Base-by-base conservation (phyloP, 2,329 filamentous ascomycete species). In the Fusarium coicis region DNA sequence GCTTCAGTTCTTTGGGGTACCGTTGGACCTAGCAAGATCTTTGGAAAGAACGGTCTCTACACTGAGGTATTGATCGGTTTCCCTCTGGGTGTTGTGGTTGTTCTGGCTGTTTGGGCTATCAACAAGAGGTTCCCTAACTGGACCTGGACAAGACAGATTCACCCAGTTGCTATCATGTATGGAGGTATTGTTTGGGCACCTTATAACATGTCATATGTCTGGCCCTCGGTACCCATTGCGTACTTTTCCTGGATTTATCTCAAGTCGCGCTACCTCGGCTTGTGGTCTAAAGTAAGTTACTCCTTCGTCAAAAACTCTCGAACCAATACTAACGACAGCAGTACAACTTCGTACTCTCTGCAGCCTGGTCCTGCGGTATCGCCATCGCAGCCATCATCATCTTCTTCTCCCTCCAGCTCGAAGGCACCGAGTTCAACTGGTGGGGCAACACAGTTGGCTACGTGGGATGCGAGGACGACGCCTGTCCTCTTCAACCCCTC, bases 1-100 rank as follows among this genome's bases (percentile, higher is more conserved):
- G 86, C 87, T 3, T 85, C 87, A 0, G 84, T 89, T 1, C 81
- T 89, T 8, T 89, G 87, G 87, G 87, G 87, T 30, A 87, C 86
- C 3, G 84, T 89, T 42, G 87, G 87, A 0, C 86, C 87, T 0
- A 80, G 80, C 66, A 86, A 85, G 76, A 83, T 88, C 36, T 89
- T 87, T 69, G 86, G 87, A 7, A 79, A 80, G 26, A 78, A 83
- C 15, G 85, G 86, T 12, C 83, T 84, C 62, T 89, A 89, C 78
- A 84, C 82, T 7, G 79, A 83, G 54, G 83, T 85, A 1, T 77
- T 88, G 36, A 74, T 86, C 15, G 87, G 86, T 7, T 89, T 89
- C 73, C 86, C 86, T 4, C 74, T 88, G 12, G 87, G 87, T 18
- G 78, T 85, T 4, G 57, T 83, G 10, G 75, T 87, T 12, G 85